phyloP scores from a whole-genome alignment of 1,284 basidiomycete species.

The Cutaneotrichosporon sp. region DNA sequence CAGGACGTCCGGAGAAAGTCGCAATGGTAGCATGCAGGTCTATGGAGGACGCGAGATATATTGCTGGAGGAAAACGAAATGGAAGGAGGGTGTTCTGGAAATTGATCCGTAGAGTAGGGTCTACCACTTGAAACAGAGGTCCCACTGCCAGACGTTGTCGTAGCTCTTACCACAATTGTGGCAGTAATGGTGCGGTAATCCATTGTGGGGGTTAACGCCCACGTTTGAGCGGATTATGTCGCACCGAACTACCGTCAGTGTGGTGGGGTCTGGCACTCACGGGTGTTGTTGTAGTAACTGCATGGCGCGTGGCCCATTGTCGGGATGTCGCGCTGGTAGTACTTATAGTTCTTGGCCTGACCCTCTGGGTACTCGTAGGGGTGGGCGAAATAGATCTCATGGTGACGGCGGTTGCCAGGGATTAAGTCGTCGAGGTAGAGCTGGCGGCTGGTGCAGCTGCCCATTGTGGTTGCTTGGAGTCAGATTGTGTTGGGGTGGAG shows the following conservation, averaged over 20 bases:
- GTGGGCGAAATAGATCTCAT: not conserved
- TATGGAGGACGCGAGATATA: not conserved
- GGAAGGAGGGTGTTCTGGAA: not conserved
- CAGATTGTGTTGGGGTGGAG: not conserved
- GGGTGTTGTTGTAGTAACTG: not conserved
- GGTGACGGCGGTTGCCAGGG: not conserved
- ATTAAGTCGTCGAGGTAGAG: constrained; percentile 1
- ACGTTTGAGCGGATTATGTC: not conserved
- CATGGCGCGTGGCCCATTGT: not conserved
- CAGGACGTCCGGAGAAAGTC: not conserved
- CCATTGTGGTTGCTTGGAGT: not conserved
- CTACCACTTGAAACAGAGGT: not conserved
- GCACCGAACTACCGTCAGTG: not conserved
- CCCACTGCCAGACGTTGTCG: constrained; percentile 1
- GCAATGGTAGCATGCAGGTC: not conserved
- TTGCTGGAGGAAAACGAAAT: not conserved
- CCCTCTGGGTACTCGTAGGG: not conserved
- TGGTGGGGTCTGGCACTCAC: not conserved
- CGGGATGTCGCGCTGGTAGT: constrained; percentile 5
- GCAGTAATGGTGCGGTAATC: not conserved
- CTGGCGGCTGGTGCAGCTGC: constrained; percentile 1
- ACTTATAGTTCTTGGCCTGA: not conserved
- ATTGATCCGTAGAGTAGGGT: not conserved
- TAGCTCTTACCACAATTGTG: not conserved
- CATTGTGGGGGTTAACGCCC: not conserved